Percentiles rank a stretch among this genome's conserved stretches.
Conservation (phyloP, 2,329 filamentous ascomycete species). For the Talaromyces amestolkiae region DNA sequence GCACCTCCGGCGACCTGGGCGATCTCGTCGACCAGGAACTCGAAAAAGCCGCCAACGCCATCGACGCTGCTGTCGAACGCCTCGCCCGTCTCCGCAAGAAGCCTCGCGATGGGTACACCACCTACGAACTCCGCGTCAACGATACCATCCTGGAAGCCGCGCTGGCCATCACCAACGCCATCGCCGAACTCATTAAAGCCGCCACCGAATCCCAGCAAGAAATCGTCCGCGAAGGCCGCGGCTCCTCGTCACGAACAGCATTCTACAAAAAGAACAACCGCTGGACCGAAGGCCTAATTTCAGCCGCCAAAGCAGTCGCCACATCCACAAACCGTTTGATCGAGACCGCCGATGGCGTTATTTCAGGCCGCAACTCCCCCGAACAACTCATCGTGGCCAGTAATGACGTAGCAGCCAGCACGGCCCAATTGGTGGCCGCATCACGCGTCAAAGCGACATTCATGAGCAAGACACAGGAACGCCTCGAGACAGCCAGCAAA, state of each 20-base stretch:
- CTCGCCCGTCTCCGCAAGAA: constrained; percentile 93
- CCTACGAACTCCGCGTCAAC: constrained; percentile 93
- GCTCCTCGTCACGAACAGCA: constrained; percentile 79
- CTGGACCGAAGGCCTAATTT: constrained; percentile 97
- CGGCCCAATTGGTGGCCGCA: constrained; percentile 92
- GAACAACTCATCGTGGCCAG: constrained; percentile 97
- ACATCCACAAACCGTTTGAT: constrained; percentile 92
- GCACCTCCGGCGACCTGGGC: constrained; percentile 77
- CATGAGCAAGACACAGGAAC: constrained; percentile 95
- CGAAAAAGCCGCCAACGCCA: constrained; percentile 89
- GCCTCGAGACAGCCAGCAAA: constrained; percentile 85
- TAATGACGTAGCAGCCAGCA: constrained; percentile 94
- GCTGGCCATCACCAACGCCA: constrained; percentile 88
- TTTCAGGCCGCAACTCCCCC: constrained; percentile 85
- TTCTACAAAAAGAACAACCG: constrained; percentile 99
- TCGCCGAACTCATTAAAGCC: constrained; percentile 90
- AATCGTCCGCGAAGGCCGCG: constrained; percentile 90
- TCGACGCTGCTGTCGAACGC: constrained; percentile 84
- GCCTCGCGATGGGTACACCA: constrained; percentile 90
- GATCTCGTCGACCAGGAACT: constrained; percentile 91
- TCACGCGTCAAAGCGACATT: constrained; percentile 95
- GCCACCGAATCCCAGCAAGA: constrained; percentile 91
- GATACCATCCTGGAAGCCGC: constrained; percentile 93
- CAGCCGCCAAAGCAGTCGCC: constrained; percentile 93
- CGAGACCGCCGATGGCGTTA: constrained; percentile 94